Base-by-base conservation (phyloP, 2,329 filamentous ascomycete genomes). In the Clonostachys rhizophaga region DNA sequence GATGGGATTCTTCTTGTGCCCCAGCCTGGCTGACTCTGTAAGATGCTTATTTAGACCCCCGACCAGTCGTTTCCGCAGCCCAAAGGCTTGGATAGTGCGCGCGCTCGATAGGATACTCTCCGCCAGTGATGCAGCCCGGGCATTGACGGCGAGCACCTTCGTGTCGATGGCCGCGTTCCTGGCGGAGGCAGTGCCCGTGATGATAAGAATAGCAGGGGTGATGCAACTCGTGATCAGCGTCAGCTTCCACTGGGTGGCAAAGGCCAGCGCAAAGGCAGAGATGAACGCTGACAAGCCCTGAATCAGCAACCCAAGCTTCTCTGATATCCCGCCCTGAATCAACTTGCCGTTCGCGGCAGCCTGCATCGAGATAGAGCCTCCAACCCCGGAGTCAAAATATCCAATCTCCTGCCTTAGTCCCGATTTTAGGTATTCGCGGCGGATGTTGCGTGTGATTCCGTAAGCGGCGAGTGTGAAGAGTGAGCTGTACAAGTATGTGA, bases 61-160 rank as follows among this genome's bases (percentile, higher is more conserved):
- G 12, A 91, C 89, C n/a, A 97, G 78, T 53, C 92, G 91, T 47
- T 92, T 87, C 65, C 97, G 91, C 0, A 91, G 96, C 40, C 90
- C 90, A 59, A 96, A 99, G 34, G 94, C 94, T 8, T 89, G 84
- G 7, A 92, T 88, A 60, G 95, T 97, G 52, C 94, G 85, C 55
- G 96, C 87, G 2, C 91, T 96, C 64, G 89, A 91, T 58, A 99
- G 80, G 47, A 96, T 92, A 68, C 97, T 94, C 61, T 97, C 94
- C 5, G 90, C 92, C 11, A 97, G 79, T 2, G 86, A 91, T 48
- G 91, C 92, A 53, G 91, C 92, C 43, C 83, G 75, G 33, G 89
- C 91, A 10, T 30, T 30, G 58, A 95, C 96, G 0, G 89, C 82
- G 46, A 86, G 75, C 43, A 96, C 74, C 2, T 87, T 86, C 48